Evolutionary conservation across 1,284 basidiomycete genomes (phyloP).

Genomic region (Sphaerobolus stellatus): DNA sequence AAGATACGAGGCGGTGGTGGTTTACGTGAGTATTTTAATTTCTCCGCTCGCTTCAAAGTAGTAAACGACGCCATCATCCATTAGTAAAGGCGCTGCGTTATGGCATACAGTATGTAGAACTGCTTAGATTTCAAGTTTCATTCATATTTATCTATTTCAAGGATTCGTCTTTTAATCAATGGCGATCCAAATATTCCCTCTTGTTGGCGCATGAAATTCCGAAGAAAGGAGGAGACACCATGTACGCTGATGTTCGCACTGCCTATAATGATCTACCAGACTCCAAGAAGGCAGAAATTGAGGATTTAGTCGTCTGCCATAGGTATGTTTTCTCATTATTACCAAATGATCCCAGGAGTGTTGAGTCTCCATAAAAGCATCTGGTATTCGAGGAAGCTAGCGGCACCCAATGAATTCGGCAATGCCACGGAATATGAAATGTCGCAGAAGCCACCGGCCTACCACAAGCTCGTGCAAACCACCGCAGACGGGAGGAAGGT

Average conservation of each 20-base stretch:
- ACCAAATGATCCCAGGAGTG: background rate
- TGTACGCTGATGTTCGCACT: conserved; percentile 28
- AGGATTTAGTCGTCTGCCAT: conserved; percentile 27
- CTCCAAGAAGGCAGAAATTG: conserved; percentile 25
- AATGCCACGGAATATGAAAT: conserved; percentile 21
- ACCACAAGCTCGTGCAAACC: conserved; percentile 28
- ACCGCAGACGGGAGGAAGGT: conserved; percentile 20
- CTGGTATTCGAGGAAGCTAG: conserved; percentile 25
- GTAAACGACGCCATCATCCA: background rate
- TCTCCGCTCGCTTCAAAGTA: background rate
- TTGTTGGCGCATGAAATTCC: conserved; percentile 30
- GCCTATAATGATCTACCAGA: conserved; percentile 25
- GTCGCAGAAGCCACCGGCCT: conserved; percentile 20
- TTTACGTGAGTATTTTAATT: conserved; percentile 18
- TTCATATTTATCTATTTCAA: background rate
- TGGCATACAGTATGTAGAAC: conserved; percentile 21
- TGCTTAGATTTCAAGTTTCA: background rate
- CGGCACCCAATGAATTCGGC: conserved; percentile 23
- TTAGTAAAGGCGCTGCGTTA: conserved; percentile 21
- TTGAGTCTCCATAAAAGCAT: no score
- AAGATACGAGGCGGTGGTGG: conserved; percentile 19
- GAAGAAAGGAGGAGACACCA: conserved; percentile 26
- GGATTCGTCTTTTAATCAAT: conserved; percentile 28
- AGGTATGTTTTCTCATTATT: conserved; percentile 12
- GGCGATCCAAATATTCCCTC: conserved; percentile 26